These are phyloP conservation scores for Alloteropsis angusta DNA, from an alignment of 202 grass and related monocot species.

Conservation along the genomic window DNA sequence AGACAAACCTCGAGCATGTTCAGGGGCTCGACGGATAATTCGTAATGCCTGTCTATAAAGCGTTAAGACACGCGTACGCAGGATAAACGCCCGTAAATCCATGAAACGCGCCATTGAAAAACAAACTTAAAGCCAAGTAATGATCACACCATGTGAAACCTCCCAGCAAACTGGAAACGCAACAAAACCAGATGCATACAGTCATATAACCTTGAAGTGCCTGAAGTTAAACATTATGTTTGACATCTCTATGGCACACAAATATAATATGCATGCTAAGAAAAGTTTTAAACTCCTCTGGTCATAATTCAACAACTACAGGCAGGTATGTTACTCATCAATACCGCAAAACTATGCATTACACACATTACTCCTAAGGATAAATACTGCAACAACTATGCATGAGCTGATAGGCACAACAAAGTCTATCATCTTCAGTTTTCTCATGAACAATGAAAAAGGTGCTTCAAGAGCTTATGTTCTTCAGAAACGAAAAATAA, in stretches of 20 bases:
- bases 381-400: not conserved
- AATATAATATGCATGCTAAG: not conserved
- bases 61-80: conserved; percentile 63
- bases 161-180: not conserved
- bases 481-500: not conserved
- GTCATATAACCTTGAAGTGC: not conserved
- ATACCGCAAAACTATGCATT: not conserved
- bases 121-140: not conserved
- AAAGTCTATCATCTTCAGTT: not conserved
- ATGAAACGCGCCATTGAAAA: conserved; percentile 46
- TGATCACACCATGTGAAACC: not conserved
- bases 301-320: not conserved
- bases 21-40: conserved; percentile 45
- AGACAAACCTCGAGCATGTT: conserved; percentile 44
- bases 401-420: not conserved
- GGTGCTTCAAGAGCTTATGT: not conserved
- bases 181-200: not conserved
- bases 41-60: conserved; percentile 71
- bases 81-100: conserved; percentile 68
- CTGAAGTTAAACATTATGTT: not conserved
- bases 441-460: not conserved
- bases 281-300: not conserved
- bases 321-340: not conserved
- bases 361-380: not conserved
- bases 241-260: not conserved